phyloP scores from a whole-genome alignment of 192 early-diverging fungal species.

The Mortierella alpina region DNA sequence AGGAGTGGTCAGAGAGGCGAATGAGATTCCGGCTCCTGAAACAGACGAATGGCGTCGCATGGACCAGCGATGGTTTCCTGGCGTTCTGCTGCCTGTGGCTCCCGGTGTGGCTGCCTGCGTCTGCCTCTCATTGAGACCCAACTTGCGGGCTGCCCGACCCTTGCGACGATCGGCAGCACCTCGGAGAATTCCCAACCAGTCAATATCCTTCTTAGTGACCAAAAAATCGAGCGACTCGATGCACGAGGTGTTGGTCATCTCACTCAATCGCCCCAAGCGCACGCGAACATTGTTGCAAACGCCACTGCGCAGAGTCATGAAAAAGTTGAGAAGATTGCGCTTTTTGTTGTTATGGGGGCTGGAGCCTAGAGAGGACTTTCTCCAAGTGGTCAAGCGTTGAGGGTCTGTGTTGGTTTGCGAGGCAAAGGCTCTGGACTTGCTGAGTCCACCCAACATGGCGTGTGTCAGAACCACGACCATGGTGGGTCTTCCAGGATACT shows the following conservation, averaged over 20 bases:
- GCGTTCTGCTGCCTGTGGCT: constrained; percentile 37
- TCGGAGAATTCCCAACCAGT: constrained; percentile 65
- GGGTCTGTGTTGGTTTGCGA: constrained; percentile 34
- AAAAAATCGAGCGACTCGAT: constrained; percentile 88
- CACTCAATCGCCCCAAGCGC: constrained; percentile 76
- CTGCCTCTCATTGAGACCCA: constrained; percentile 59
- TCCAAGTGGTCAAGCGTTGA: constrained; percentile 27
- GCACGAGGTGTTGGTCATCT: constrained; percentile 81
- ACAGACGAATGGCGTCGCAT: constrained; percentile 32
- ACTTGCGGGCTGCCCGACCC: constrained; percentile 32
- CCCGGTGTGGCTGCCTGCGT: constrained; percentile 62
- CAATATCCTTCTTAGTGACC: constrained; percentile 67
- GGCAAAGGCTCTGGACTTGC: constrained; percentile 35
- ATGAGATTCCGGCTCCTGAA: constrained; percentile 20
- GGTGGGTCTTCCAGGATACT: constrained; percentile 79
- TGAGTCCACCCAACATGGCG: constrained; percentile 80
- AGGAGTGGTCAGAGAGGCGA: constrained; percentile 38
- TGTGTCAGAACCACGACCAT: constrained; percentile 79
- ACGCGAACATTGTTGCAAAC: constrained; percentile 75
- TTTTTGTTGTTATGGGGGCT: constrained; percentile 53
- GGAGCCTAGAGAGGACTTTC: constrained; percentile 22
- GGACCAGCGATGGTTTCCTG: constrained; percentile 53
- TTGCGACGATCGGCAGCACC: constrained; percentile 53
- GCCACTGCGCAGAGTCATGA: constrained; percentile 83
- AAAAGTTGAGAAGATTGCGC: constrained; percentile 82